These are phyloP conservation scores for Erucastrum elatum DNA, from an alignment of 345 rosid genomes.

Conservation along the genomic window DNA sequence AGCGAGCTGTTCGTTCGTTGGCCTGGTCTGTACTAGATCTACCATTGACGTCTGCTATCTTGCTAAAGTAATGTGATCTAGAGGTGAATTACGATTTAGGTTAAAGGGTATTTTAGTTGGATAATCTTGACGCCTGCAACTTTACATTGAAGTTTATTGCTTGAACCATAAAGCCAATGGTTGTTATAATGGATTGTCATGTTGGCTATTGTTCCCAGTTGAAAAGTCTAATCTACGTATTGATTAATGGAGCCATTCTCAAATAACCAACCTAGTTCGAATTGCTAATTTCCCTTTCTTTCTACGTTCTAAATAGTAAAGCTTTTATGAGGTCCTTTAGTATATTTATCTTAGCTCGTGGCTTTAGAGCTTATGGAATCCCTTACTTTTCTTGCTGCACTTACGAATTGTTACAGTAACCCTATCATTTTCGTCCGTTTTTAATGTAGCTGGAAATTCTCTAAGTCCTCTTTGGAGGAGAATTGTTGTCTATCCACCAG, in stretches of 20 bases:
- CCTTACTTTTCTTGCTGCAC: constrained; percentile 12
- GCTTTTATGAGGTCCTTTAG: neutral
- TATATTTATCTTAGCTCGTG: constrained; percentile 2
- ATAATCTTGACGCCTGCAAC: constrained; percentile 14
- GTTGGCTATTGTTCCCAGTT: constrained; percentile 8
- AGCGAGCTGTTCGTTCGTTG: constrained; percentile 11
- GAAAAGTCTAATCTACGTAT: neutral
- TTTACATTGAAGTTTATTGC: constrained; percentile 19
- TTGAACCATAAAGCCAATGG: constrained; percentile 10
- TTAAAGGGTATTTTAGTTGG: constrained; percentile 4
- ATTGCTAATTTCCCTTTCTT: constrained; percentile 1
- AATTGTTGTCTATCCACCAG: constrained; percentile 73
- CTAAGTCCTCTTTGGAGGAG: constrained; percentile 80
- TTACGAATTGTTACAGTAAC: neutral
- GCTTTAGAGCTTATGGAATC: constrained; percentile 1
- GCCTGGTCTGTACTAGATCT: constrained; percentile 14
- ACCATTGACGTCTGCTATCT: neutral
- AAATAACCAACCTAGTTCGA: constrained; percentile 9
- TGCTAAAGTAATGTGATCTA: constrained; percentile 6
- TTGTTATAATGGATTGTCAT: constrained; percentile 10
- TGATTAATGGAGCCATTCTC: neutral
- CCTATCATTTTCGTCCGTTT: neutral
- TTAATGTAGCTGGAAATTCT: constrained; percentile 58
- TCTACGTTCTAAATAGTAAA: constrained; percentile 4
- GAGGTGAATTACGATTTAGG: constrained; percentile 15